Conservation (phyloP, 1,139 yeast species). For the Sugiyamaella castrensis region DNA sequence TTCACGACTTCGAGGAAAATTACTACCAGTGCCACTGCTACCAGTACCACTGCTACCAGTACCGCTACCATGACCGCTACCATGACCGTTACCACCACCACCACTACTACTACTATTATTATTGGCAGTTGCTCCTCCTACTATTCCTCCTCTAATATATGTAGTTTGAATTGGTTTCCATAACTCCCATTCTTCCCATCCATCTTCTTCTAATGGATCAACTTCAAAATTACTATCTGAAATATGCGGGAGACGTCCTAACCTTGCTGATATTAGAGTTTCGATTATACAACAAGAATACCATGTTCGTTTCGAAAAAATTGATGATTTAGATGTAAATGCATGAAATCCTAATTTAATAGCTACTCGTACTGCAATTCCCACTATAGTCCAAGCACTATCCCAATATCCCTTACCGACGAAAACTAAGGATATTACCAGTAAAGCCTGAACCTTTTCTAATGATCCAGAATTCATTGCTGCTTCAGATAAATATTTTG, state of each 20-base stretch:
- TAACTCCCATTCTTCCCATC: slow-evolving; percentile 24
- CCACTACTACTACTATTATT: too few species aligned
- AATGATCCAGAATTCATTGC: slow-evolving; percentile 9
- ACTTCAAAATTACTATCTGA: slow-evolving; percentile 18
- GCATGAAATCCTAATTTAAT: slow-evolving; percentile 17
- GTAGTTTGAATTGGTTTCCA: slow-evolving; percentile 16
- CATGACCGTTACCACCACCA: not conserved
- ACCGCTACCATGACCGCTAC: too few species aligned
- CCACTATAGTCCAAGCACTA: slow-evolving; percentile 20
- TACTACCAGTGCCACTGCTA: not conserved
- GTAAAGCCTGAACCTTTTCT: slow-evolving; percentile 20
- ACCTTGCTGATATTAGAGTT: slow-evolving; percentile 21
- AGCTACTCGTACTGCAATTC: slow-evolving; percentile 20
- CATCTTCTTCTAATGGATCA: slow-evolving; percentile 17
- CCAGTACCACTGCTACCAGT: too few species aligned
- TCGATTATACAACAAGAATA: slow-evolving; percentile 24
- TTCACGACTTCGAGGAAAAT: not conserved
- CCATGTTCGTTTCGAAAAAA: slow-evolving; percentile 22
- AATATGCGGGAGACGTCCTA: slow-evolving; percentile 23
- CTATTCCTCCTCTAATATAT: too few species aligned
- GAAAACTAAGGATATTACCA: slow-evolving; percentile 16
- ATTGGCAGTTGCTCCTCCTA: too few species aligned
- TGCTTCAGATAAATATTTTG: slow-evolving; percentile 2
- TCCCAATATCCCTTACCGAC: slow-evolving; percentile 19
- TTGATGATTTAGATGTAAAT: slow-evolving; percentile 7